A percentile compares a stretch with the other conserved stretches of the same genome.
Evolutionary conservation across 75 land plant species (phyloP).

Genomic region (Isoetes taiwanensis): DNA sequence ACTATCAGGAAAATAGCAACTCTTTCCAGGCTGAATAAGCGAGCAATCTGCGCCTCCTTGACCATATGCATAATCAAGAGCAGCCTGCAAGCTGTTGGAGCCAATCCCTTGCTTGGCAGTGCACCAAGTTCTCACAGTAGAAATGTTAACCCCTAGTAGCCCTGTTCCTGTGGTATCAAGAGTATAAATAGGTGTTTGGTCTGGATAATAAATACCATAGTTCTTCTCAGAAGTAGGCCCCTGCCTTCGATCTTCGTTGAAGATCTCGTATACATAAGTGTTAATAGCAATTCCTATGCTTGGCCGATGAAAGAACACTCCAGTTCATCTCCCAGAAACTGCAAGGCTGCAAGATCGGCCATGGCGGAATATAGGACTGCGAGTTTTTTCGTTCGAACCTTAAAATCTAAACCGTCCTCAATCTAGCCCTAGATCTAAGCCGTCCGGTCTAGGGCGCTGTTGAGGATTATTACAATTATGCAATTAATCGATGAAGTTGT

Average conservation of each 20-base stretch:
- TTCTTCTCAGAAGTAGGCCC: slow-evolving; percentile 9
- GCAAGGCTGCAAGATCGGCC: no score
- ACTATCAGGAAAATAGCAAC: neutral
- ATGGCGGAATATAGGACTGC: no score
- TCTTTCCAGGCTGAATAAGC: neutral
- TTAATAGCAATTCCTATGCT: neutral
- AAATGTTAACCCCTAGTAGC: no score
- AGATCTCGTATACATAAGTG: slow-evolving; percentile 5
- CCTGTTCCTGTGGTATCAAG: neutral
- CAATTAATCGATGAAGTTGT: no score
- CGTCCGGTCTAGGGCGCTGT: no score
- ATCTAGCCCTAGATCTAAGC: no score
- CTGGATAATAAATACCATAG: slow-evolving; percentile 8
- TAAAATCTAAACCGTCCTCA: no score
- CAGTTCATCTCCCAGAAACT: no score
- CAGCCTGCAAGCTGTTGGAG: neutral
- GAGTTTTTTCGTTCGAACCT: no score
- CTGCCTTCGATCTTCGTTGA: slow-evolving; percentile 6
- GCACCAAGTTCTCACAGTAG: slow-evolving; percentile 1
- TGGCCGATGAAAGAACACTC: no score
- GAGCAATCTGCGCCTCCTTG: slow-evolving; percentile 5
- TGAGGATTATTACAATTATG: no score
- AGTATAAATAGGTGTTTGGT: neutral
- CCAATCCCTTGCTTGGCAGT: neutral
- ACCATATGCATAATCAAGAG: neutral